Evolutionary conservation across 2,329 filamentous ascomycete genomes (phyloP), one percentile per base, ranked within the genome.

Genomic region (Beauveria bassiana): DNA sequence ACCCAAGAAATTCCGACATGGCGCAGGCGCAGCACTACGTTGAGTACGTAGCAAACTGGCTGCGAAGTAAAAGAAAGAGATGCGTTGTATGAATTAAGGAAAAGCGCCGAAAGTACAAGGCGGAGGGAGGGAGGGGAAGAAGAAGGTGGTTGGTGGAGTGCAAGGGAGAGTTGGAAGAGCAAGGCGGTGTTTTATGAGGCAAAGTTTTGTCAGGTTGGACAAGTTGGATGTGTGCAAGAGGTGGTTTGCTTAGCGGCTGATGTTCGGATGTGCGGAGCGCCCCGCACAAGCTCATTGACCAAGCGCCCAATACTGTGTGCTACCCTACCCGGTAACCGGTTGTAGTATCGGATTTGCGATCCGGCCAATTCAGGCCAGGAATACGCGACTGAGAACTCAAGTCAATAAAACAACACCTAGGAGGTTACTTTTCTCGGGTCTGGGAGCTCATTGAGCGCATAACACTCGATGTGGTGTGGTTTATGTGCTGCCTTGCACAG

Each of bases 1-100:
- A 85, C 82, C 82, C 82, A 71, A 85, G 76, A 71, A 84, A 85
- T 77, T 84, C 82, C 74, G 82, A 84, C 82, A 85, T 85, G 70
- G 70, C 70, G 67, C 66, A 54, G 58, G 68, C 65, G 61, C 65
- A 65, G 68, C 65, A 72, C 73, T 72, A 74, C 76, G 76, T 76
- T 70, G 65, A 76, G 73, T 72, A 76, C 75, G 74, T 69, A 72
- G 73, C 68, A 65, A 71, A 72, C 71, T 72, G 59, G 47, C 58
- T 62, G 65, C 68, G 63, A 57, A 55, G 62, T 64, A 63, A 59
- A 64, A 20, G n/a, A 47, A 40, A 22, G 45, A 62, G 61, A 64
- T 64, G 63, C 64, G 65, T 40, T 63, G 61, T 51, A 64, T 67
- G 38, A 14, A n/a, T 50, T 43, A 51, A 65, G 56, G 53, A 64